Percentiles rank a stretch among this genome's conserved stretches.
phyloP scores from a whole-genome alignment of 202 grass and related monocot genomes.

The Carex arenaria region DNA sequence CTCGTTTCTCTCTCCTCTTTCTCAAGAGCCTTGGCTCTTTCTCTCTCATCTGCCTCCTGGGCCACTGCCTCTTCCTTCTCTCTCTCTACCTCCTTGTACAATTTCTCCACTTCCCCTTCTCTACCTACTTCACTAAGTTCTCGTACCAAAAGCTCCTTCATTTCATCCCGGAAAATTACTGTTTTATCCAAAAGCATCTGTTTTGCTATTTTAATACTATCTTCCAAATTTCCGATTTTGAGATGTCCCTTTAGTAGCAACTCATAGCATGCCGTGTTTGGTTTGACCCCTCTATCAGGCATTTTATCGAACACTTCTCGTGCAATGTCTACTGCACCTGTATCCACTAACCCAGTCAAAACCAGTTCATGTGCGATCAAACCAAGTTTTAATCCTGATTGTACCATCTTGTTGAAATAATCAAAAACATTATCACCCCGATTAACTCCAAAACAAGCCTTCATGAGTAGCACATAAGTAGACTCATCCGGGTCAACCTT shows the following conservation, averaged over 20 bases:
- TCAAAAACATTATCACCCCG: conserved; percentile 40
- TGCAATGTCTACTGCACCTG: conserved; percentile 43
- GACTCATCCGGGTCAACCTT: conserved; percentile 35
- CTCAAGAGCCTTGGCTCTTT: conserved; percentile 49
- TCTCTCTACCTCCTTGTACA: conserved; percentile 57
- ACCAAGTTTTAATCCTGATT: conserved; percentile 62
- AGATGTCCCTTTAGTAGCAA: conserved; percentile 54
- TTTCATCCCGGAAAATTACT: conserved; percentile 54
- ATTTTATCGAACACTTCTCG: conserved; percentile 55
- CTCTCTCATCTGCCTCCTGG: conserved; percentile 48
- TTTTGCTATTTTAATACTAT: conserved; percentile 43
- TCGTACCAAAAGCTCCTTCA: conserved; percentile 51
- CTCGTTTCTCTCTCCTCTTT: conserved; percentile 62
- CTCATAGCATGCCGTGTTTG: conserved; percentile 53
- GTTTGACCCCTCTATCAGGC: conserved; percentile 44
- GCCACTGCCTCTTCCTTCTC: conserved; percentile 56
- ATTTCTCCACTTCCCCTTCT: conserved; percentile 48
- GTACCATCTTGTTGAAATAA: conserved; percentile 62
- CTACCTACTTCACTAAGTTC: conserved; percentile 43
- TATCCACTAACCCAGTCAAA: conserved; percentile 33
- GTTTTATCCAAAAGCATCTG: conserved; percentile 56
- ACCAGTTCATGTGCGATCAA: conserved; percentile 50
- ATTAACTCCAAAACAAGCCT: conserved; percentile 49
- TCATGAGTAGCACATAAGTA: conserved; percentile 58
- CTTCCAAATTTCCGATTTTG: conserved; percentile 32